Percentiles rank a stretch among this genome's conserved stretches.
Conservation (phyloP, 2,329 filamentous ascomycete species). For the Colletotrichum phormii region DNA sequence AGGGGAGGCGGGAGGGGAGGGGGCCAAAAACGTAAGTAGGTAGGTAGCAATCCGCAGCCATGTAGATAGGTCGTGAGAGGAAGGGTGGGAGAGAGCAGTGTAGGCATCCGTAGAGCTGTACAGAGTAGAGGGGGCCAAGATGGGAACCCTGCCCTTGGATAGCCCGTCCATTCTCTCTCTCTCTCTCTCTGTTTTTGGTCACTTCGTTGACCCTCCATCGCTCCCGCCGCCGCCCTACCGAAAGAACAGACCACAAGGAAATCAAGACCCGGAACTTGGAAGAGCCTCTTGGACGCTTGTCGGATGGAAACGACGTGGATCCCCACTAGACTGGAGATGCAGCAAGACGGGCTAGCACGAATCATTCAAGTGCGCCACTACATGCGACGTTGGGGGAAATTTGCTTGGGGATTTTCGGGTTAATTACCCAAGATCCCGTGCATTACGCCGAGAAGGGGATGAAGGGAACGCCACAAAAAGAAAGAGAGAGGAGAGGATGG, state of each 20-base stretch:
- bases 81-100: not conserved
- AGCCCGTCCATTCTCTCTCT: not conserved
- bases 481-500: not conserved
- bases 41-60: not conserved
- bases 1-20: not conserved
- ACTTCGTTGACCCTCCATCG: not conserved
- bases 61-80: not conserved
- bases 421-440: slow-evolving; percentile 18
- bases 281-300: not conserved
- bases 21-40: not conserved
- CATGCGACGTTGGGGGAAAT: slow-evolving; percentile 23
- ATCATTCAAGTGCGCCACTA: slow-evolving; percentile 15
- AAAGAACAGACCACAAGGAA: not conserved
- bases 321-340: slow-evolving; percentile 12
- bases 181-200: not conserved
- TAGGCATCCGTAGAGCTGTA: no score
- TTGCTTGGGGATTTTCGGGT: slow-evolving; percentile 17
- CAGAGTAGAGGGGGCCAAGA: not conserved
- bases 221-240: slow-evolving; percentile 12
- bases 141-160: slow-evolving; percentile 7
- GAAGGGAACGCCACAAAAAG: not conserved
- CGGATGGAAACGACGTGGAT: not conserved
- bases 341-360: slow-evolving; percentile 14
- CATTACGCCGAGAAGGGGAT: not conserved
- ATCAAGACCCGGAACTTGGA: not conserved